These are phyloP conservation scores for Ceratocystis papillata DNA, from an alignment of 2,329 filamentous ascomycete genomes.

Conservation along the genomic window DNA sequence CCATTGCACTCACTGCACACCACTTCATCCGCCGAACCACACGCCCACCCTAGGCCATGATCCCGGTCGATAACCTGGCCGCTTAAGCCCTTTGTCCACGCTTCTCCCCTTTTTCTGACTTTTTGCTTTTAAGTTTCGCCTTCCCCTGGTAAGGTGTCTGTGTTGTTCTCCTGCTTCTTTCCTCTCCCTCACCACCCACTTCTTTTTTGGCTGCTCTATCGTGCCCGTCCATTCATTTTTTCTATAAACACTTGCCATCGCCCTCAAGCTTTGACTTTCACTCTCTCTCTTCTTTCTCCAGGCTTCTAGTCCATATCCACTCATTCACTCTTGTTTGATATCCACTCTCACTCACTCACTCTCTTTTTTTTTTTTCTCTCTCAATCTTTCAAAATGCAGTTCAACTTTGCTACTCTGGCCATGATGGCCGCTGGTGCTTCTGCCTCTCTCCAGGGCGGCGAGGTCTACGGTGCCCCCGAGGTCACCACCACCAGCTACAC, in stretches of 20 bases:
- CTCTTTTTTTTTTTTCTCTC: no score
- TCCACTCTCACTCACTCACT: background rate
- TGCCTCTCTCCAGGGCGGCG: constrained; percentile 9
- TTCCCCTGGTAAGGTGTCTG: constrained; percentile 19
- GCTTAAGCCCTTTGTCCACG: background rate
- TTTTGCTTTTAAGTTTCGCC: constrained; percentile 22
- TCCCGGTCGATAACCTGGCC: background rate
- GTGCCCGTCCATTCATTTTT: constrained; percentile 22
- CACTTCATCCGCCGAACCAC: background rate
- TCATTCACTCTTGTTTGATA: constrained; percentile 20
- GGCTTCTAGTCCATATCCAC: background rate
- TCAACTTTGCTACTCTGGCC: constrained; percentile 23
- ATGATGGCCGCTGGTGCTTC: constrained; percentile 19
- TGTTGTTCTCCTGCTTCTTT: constrained; percentile 17
- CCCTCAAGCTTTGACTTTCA: background rate
- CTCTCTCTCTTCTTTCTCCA: constrained; percentile 3
- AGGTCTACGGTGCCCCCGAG: background rate
- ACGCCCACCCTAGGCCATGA: background rate
- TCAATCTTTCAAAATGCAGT: constrained; percentile 22
- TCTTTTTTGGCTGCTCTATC: constrained; percentile 11
- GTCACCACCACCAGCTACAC: constrained; percentile 15
- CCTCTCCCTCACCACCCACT: constrained; percentile 7
- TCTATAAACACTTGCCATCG: constrained; percentile 15
- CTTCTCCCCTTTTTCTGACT: constrained; percentile 10
- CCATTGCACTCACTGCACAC: background rate